Evolutionary conservation across 1,284 basidiomycete genomes (phyloP).

Genomic region (Cutaneotrichosporon sp.): DNA sequence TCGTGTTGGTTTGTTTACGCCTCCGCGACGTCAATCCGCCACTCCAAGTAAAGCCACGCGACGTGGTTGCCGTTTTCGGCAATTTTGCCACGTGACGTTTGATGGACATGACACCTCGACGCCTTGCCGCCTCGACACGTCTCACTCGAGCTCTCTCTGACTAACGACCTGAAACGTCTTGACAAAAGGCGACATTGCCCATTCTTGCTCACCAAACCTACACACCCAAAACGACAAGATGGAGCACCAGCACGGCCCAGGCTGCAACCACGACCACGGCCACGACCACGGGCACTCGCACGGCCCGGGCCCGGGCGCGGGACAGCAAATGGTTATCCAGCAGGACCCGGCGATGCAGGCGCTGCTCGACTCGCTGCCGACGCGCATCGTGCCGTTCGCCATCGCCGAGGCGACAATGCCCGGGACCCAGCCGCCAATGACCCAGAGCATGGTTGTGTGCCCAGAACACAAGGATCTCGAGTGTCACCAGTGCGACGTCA

Average conservation of each 20-base stretch:
- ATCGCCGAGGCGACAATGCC: slow-evolving; percentile 27
- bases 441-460: slow-evolving; percentile 52
- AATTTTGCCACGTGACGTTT: neutral
- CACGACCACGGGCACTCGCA: slow-evolving; percentile 17
- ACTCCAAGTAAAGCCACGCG: neutral
- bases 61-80: too few species aligned
- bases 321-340: slow-evolving; percentile 22
- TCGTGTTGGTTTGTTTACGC: slow-evolving; percentile 5
- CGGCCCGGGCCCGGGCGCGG: slow-evolving; percentile 12
- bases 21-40: neutral
- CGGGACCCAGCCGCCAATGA: slow-evolving; percentile 29
- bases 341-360: slow-evolving; percentile 37
- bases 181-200: too few species aligned
- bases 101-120: too few species aligned
- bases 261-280: slow-evolving; percentile 14
- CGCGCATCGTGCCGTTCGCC: slow-evolving; percentile 29
- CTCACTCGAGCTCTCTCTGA: too few species aligned
- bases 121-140: too few species aligned
- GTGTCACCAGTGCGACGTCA: slow-evolving; percentile 63
- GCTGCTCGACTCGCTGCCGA: slow-evolving; percentile 41
- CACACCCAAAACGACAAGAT: neutral
- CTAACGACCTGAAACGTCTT: too few species aligned
- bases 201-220: too few species aligned
- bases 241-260: slow-evolving; percentile 10
- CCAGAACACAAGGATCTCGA: slow-evolving; percentile 60